A percentile compares a stretch with the other conserved stretches of the same genome.
Conservation (phyloP, 2,329 filamentous ascomycete species). For the Zymoseptoria passerinii region DNA sequence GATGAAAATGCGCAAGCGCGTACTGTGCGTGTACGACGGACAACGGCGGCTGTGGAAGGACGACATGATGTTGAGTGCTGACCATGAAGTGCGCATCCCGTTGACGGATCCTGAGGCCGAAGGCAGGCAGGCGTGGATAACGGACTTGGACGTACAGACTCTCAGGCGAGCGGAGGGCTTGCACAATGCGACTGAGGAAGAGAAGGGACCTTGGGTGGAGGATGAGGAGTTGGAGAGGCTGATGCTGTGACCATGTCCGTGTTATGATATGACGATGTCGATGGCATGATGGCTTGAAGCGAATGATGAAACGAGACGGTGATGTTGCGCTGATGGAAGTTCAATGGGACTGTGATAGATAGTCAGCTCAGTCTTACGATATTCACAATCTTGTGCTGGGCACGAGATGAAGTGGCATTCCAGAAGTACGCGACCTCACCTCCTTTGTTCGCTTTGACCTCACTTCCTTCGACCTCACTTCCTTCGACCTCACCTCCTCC, state of each 20-base stretch:
- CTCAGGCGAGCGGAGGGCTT: constrained; percentile 81
- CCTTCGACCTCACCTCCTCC: no score
- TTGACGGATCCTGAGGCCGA: constrained; percentile 53
- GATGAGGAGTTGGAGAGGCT: constrained; percentile 57
- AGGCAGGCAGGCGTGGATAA: constrained; percentile 63
- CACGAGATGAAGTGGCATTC: no score
- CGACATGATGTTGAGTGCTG: constrained; percentile 95
- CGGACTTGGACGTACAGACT: constrained; percentile 86
- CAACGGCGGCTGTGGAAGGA: constrained; percentile 85
- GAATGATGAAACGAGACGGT: no score
- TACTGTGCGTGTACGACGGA: constrained; percentile 87
- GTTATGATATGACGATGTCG: neutral
- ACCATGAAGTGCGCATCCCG: constrained; percentile 84
- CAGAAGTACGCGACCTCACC: no score
- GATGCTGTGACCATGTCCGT: constrained; percentile 31
- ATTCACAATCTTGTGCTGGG: neutral
- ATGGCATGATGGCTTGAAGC: neutral
- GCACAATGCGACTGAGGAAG: constrained; percentile 68
- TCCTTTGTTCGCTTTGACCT: no score
- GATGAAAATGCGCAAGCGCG: constrained; percentile 98
- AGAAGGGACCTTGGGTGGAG: constrained; percentile 79
- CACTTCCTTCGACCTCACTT: no score
- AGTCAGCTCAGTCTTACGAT: neutral
- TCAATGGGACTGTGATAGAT: neutral
- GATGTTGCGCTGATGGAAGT: no score